These are phyloP conservation scores for Mimosa bimucronata DNA, from an alignment of 306 rosid species.

Conservation along the genomic window DNA sequence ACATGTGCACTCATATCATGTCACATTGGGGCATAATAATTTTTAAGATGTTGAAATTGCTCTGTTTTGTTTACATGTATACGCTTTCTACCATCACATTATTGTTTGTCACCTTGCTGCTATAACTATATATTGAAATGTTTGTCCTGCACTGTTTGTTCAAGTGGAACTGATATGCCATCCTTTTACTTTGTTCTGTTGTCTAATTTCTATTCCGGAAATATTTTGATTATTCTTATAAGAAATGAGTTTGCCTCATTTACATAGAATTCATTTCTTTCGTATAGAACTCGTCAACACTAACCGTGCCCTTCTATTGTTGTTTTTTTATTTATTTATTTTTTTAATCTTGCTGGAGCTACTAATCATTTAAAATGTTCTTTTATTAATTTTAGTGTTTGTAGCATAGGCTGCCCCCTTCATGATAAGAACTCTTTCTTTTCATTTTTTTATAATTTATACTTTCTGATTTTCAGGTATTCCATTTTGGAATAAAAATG, in stretches of 20 bases:
- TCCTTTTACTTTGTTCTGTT: background rate
- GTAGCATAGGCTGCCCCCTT: too few relatives aligned
- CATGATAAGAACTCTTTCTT: too few relatives aligned
- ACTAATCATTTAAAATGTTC: too few relatives aligned
- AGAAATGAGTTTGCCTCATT: background rate
- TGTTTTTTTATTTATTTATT: too few relatives aligned
- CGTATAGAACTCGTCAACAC: too few relatives aligned
- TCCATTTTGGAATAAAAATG: too few relatives aligned
- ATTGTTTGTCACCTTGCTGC: background rate
- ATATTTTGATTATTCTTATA: background rate
- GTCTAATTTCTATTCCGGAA: background rate
- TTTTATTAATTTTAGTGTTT: too few relatives aligned
- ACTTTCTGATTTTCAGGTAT: too few relatives aligned
- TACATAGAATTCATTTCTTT: background rate
- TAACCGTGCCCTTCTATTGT: too few relatives aligned
- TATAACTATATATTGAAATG: background rate
- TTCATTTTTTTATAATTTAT: too few relatives aligned
- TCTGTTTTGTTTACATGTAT: background rate
- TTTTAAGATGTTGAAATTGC: background rate
- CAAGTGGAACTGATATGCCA: background rate
- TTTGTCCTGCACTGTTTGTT: background rate
- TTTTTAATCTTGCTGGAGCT: too few relatives aligned
- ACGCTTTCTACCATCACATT: background rate
- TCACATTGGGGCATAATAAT: background rate
- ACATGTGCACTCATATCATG: background rate